Percentiles rank a stretch among this genome's conserved stretches.
Evolutionary conservation across 345 rosid genomes (phyloP).

Genomic region (Ailanthus altissimus): DNA sequence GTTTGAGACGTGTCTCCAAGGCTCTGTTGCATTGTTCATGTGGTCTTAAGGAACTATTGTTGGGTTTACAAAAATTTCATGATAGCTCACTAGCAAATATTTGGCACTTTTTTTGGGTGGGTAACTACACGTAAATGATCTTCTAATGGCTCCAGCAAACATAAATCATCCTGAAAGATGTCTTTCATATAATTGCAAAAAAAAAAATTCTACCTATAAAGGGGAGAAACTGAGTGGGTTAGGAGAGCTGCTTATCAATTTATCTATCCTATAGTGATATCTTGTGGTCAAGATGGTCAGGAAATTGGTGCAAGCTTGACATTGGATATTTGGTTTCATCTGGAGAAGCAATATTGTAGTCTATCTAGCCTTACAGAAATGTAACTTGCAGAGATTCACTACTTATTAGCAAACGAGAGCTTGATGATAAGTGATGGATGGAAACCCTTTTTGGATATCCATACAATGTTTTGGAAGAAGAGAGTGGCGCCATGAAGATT

Average conservation of each 20-base stretch:
- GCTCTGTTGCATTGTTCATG: not conserved
- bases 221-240: not conserved
- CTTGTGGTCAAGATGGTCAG: not conserved
- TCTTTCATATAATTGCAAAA: not conserved
- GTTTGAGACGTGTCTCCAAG: not conserved
- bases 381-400: not conserved
- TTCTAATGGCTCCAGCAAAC: not conserved
- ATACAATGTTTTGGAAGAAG: not conserved
- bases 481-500: not conserved
- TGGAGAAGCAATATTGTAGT: not conserved
- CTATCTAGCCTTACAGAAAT: not conserved
- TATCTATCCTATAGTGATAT: not conserved
- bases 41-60: constrained; percentile 2
- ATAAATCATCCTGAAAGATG: not conserved
- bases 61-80: not conserved
- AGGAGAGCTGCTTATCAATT: not conserved
- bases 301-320: not conserved
- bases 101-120: not conserved
- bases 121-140: constrained; percentile 1
- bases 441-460: not conserved
- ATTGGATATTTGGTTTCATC: not conserved
- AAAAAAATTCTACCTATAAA: not conserved
- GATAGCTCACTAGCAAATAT: not conserved
- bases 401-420: not conserved
- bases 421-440: not conserved